These are phyloP conservation scores for Pueraria montana DNA, from an alignment of 306 rosid species.

Conservation along the genomic window DNA sequence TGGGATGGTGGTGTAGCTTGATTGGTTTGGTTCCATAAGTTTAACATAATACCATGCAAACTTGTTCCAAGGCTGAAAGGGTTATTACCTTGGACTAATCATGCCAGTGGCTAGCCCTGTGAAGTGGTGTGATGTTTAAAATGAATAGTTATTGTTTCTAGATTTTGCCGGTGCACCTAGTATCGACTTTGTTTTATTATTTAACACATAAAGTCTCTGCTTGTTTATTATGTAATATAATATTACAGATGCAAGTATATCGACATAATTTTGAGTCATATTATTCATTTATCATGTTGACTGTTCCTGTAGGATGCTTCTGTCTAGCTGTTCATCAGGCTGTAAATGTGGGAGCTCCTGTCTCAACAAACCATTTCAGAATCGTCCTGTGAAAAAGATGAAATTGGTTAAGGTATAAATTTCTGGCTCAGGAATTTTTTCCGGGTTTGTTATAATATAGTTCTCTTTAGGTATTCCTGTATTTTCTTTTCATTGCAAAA, in stretches of 20 bases:
- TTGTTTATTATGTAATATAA: background rate
- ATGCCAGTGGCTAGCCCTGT: conserved; percentile 9
- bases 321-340: conserved; percentile 90
- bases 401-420: conserved; percentile 80
- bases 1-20: conserved; percentile 10
- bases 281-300: conserved; percentile 40
- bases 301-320: conserved; percentile 76
- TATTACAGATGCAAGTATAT: conserved; percentile 31
- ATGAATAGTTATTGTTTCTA: conserved; percentile 24
- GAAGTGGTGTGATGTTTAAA: conserved; percentile 16
- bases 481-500: conserved; percentile 27
- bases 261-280: conserved; percentile 34
- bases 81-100: background rate
- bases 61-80: background rate
- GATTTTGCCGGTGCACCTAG: background rate
- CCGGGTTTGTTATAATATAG: background rate
- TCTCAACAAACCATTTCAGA: conserved; percentile 91
- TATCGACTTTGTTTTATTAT: conserved; percentile 1
- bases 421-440: conserved; percentile 26
- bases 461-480: conserved; percentile 12
- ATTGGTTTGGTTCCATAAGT: background rate
- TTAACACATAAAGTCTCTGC: background rate
- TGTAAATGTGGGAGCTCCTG: conserved; percentile 91
- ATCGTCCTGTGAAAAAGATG: conserved; percentile 83
- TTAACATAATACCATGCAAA: conserved; percentile 1